Base-by-base conservation (phyloP, 2,329 filamentous ascomycete genomes). In the Sporothrix pseudoabietina region DNA sequence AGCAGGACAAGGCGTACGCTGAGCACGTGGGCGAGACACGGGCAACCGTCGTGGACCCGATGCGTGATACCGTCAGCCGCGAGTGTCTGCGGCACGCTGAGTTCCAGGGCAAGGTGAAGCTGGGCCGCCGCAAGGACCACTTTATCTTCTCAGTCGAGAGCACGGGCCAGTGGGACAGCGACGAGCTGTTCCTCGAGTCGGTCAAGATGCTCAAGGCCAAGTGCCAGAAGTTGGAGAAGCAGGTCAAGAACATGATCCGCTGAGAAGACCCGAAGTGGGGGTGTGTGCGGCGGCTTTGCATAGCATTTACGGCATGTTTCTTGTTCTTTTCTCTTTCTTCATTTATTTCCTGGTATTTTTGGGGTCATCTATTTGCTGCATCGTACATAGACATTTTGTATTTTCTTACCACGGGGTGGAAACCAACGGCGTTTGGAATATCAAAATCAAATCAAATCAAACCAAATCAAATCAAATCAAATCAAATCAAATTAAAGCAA, bases 61-160 rank as follows among this genome's bases (percentile, higher is more conserved):
- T 98, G 90, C 93, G 92, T 79, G 97, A 99, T 81, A 98, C 95
- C 0, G 95, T 99, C 75, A 97, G 92, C 82, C 89, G 96, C 77
- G 97, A 99, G 84, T 96, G 92, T 79, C 83, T 99, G 79, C 90
- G 96, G 69, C 95, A 99, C 80, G 87, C 91, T 35, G 96, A 98
- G 83, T 98, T 99, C 84, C 89, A 96, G 82, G 93, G 90, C 80
- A 99, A 98, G 85, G 96, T 99, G 76, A 94, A 94, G 85, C 88
- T 99, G 44, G 96, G 96, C 59, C 88, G 97, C 72, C 86, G 94
- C 78, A 87, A 94, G 76, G 96, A 99, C 81, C 97, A 99, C 84
- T 99, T 99, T 82, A 98, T 99, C 82, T 99, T 96, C 86, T 92
- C 90, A 72, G 87, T 99, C 49, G 96, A 99, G 86, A 98, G 94